A percentile compares a stretch with the other conserved stretches of the same genome.
Conservation (phyloP, 768 basidiomycete genomes). For the Nidularia pulvinata region DNA sequence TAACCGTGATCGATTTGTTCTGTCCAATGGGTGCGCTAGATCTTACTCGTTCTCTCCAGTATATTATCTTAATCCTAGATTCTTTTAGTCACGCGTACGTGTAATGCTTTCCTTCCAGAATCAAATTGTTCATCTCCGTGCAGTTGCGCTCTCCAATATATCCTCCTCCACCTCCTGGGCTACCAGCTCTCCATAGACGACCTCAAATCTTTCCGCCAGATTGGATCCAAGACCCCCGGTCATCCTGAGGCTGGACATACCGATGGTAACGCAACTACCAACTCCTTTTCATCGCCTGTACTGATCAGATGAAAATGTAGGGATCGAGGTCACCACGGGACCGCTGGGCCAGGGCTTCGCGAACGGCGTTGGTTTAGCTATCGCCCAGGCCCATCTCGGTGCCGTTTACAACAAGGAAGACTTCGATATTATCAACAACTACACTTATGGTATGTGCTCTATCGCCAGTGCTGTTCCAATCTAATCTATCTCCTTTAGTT, state of each 20-base stretch:
- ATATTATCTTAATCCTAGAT: slow-evolving; percentile 6
- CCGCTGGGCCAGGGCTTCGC: slow-evolving; percentile 95
- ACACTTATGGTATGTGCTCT: slow-evolving; percentile 70
- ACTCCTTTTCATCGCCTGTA: too few species aligned
- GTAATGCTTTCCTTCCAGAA: not conserved
- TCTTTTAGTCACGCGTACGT: slow-evolving; percentile 81
- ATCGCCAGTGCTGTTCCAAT: slow-evolving; percentile 2
- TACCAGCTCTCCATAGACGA: slow-evolving; percentile 94
- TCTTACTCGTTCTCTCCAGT: not conserved
- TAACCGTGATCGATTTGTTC: slow-evolving; percentile 96
- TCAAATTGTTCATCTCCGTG: not conserved
- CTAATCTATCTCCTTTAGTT: slow-evolving; percentile 36
- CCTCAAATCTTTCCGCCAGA: slow-evolving; percentile 90
- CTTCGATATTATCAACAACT: slow-evolving; percentile 82
- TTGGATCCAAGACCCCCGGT: slow-evolving; percentile 89
- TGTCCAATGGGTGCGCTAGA: slow-evolving; percentile 84
- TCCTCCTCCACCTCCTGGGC: slow-evolving; percentile 87
- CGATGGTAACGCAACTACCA: slow-evolving; percentile 31
- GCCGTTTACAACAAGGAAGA: slow-evolving; percentile 90
- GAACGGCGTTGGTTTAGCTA: slow-evolving; percentile 92
- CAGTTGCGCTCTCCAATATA: slow-evolving; percentile 94
- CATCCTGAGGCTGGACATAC: slow-evolving; percentile 81
- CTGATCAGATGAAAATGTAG: slow-evolving; percentile 12
- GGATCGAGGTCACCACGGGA: slow-evolving; percentile 92
- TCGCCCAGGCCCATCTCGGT: slow-evolving; percentile 88